These are phyloP conservation scores for Scheffersomyces lignicola DNA, from an alignment of 1,139 yeast genomes.

Conservation along the genomic window DNA sequence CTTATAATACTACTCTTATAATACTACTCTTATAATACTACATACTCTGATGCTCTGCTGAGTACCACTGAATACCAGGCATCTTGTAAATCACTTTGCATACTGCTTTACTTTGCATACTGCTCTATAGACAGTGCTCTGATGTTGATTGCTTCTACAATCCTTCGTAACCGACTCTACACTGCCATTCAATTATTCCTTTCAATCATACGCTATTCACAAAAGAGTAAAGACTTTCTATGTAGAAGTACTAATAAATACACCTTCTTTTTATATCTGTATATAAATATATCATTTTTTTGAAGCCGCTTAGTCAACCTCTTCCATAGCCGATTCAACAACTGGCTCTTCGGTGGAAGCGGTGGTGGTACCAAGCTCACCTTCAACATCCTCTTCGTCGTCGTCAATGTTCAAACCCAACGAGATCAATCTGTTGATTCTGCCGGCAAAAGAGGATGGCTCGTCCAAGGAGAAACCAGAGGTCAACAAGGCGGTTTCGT, in stretches of 20 bases:
- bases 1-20: too few species aligned
- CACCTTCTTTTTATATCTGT: constrained; percentile 1
- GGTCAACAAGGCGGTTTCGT: constrained; percentile 96
- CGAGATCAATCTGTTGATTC: constrained; percentile 97
- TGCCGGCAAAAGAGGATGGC: constrained; percentile 94
- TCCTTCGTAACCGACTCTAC: too few species aligned
- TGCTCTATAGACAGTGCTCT: too few species aligned
- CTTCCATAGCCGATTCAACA: constrained; percentile 98
- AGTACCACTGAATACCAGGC: too few species aligned
- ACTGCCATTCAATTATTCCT: neutral
- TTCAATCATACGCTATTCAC: constrained; percentile 2
- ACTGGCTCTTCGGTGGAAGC: constrained; percentile 61
- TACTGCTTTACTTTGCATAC: too few species aligned
- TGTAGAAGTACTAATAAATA: constrained; percentile 2
- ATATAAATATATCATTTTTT: constrained; percentile 7
- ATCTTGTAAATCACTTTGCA: too few species aligned
- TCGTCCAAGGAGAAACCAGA: constrained; percentile 99
- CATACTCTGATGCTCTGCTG: too few species aligned
- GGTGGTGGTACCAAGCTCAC: constrained; percentile 50
- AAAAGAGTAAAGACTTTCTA: neutral
- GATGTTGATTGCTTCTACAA: too few species aligned
- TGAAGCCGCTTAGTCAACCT: constrained; percentile 70
- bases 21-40: too few species aligned
- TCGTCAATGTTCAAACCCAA: constrained; percentile 98
- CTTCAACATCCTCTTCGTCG: constrained; percentile 46